Base-by-base conservation (phyloP, 1,284 basidiomycete species). In the Leccinum pachyderme region DNA sequence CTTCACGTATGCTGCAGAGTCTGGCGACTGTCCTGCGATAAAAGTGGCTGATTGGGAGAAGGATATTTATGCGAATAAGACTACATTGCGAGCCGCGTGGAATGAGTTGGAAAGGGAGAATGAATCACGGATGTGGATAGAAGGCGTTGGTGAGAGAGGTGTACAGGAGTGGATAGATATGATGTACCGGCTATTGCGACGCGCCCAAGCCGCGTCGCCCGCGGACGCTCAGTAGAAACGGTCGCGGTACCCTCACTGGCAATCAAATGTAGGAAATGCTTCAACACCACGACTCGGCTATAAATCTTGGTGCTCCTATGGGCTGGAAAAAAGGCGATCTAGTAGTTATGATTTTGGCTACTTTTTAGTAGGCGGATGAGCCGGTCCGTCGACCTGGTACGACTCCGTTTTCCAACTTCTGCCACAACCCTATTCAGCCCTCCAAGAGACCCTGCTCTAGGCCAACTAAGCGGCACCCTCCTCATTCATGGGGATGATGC, bases 161-260 rank as follows among this genome's bases (percentile, higher is more conserved):
- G 59, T 70, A 3, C 65, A 80, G 27, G 85, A 89, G 57, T 91
- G 88, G 89, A 75, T 84, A 9, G 76, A 76, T 24, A 62, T 89
- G 59, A 78, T 86, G 75, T 65, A 72, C 57, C 74, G 65, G 59
- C 62, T 89, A 55, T 56, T 82, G 44, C 66, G 67, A 52, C 72
- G 75, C 49, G 76, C 75, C 33, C 65, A 54, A 59, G 49, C 25
- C 18, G 18, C 18, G 18, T 18, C 18, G 18, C 18, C 18, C 18
- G 18, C 18, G 18, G 18, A 18, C 18, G 18, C 18, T 18, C 18
- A 18, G 18, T 18, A 18, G 1, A 18, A 18, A 18, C 18, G 18
- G 18, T 18, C 18, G 1, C 18, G 18, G 18, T 18, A 18, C 18
- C 18, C 18, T 18, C 18, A 18, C 18, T 18, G 18, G 18, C 18